Conservation (phyloP, 2,329 filamentous ascomycete genomes). For the Diaporthe caulivora region DNA sequence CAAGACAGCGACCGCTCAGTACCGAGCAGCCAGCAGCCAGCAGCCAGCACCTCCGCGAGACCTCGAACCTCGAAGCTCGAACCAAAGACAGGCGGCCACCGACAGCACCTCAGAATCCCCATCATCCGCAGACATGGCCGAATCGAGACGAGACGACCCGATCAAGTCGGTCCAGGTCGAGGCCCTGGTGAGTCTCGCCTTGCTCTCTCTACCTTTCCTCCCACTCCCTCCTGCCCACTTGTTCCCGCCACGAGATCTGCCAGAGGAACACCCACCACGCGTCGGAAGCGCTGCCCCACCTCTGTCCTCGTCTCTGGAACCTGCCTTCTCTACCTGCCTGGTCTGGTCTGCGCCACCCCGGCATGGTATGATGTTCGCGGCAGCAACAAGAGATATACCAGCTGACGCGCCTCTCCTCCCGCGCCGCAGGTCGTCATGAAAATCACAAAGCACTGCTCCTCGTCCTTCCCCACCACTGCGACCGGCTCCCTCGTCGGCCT, state of each 20-base stretch:
- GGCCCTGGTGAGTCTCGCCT: constrained; percentile 78
- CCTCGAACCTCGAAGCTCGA: too few species aligned
- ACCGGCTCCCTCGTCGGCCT: constrained; percentile 94
- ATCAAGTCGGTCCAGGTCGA: constrained; percentile 93
- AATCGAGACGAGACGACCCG: constrained; percentile 74
- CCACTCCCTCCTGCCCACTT: background rate
- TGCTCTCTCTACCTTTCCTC: constrained; percentile 1
- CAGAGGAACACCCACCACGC: background rate
- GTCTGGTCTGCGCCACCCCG: background rate
- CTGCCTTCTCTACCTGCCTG: background rate
- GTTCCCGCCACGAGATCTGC: constrained; percentile 21
- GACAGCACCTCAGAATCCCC: background rate
- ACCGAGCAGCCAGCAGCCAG: background rate
- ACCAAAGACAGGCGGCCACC: background rate
- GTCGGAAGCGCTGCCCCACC: constrained; percentile 40
- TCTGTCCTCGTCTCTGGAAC: constrained; percentile 11
- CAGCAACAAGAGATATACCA: constrained; percentile 41
- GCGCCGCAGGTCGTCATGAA: constrained; percentile 87
- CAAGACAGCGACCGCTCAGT: background rate
- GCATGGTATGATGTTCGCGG: constrained; percentile 8
- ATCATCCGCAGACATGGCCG: constrained; percentile 65
- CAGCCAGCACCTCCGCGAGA: background rate
- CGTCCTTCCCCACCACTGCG: constrained; percentile 87
- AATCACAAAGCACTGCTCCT: constrained; percentile 94
- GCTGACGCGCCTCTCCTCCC: constrained; percentile 27